A percentile compares a stretch with the other conserved stretches of the same genome.
Conservation (phyloP, 352 stramenopile species). For the Plasmopara muralis region DNA sequence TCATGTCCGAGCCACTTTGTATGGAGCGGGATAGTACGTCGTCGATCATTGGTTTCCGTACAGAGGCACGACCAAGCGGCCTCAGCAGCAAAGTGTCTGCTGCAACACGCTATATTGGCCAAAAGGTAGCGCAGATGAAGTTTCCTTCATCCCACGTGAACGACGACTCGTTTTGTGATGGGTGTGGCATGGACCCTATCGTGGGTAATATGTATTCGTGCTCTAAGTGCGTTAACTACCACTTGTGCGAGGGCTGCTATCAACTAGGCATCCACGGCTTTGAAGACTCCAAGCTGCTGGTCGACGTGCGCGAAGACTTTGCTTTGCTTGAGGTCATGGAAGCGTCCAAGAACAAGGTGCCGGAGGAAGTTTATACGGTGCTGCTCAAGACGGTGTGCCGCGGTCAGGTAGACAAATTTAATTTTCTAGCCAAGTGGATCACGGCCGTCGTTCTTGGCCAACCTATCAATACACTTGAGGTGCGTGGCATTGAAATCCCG, state of each 20-base stretch:
- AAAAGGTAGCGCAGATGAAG: slow-evolving; percentile 80
- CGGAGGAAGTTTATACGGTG: slow-evolving; percentile 75
- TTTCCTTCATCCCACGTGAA: slow-evolving; percentile 67
- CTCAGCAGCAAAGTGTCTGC: slow-evolving; percentile 63
- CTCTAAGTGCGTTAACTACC: slow-evolving; percentile 81
- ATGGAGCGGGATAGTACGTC: slow-evolving; percentile 76
- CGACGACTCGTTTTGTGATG: slow-evolving; percentile 86
- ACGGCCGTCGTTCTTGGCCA: slow-evolving; percentile 66
- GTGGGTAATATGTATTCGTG: slow-evolving; percentile 86
- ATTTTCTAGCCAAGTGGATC: slow-evolving; percentile 85
- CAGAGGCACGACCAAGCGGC: slow-evolving; percentile 30
- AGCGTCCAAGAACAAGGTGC: slow-evolving; percentile 62
- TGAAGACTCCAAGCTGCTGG: slow-evolving; percentile 69
- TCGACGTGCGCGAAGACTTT: slow-evolving; percentile 79
- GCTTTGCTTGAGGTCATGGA: slow-evolving; percentile 72
- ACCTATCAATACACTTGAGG: slow-evolving; percentile 54
- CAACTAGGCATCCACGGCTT: slow-evolving; percentile 78
- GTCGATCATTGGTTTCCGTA: slow-evolving; percentile 58
- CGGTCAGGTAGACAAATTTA: slow-evolving; percentile 85
- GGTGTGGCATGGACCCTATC: slow-evolving; percentile 85
- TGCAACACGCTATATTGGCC: slow-evolving; percentile 63
- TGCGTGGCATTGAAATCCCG: slow-evolving; percentile 82
- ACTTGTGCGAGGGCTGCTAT: slow-evolving; percentile 79
- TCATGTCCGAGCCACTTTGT: slow-evolving; percentile 78
- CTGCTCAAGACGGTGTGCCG: slow-evolving; percentile 80